A percentile compares a stretch with the other conserved stretches of the same genome.
phyloP scores from a whole-genome alignment of 768 basidiomycete species.

The Tricholoma flavovirens region DNA sequence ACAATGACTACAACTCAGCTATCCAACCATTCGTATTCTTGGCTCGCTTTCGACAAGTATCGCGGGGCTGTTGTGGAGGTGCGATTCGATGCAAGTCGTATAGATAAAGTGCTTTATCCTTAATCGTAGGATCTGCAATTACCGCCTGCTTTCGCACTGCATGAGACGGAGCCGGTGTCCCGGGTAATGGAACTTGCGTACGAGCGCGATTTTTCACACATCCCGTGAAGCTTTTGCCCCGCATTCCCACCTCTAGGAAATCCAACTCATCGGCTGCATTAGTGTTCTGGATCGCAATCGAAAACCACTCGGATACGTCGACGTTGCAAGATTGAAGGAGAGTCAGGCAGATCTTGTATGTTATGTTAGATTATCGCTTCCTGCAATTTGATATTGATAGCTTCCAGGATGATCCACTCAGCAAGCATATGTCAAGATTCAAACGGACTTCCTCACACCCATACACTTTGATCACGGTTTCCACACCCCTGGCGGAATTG shows the following conservation, averaged over 20 bases:
- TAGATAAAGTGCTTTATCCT: not conserved
- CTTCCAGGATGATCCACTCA: constrained; percentile 63
- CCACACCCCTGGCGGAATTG: constrained; percentile 73
- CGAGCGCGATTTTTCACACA: constrained; percentile 90
- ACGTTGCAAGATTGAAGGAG: constrained; percentile 66
- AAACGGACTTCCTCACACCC: constrained; percentile 56
- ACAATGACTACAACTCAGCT: constrained; percentile 5
- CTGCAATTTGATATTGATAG: not conserved
- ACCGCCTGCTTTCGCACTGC: constrained; percentile 83
- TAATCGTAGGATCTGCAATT: constrained; percentile 65
- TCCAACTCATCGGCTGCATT: not conserved
- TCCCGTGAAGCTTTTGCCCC: constrained; percentile 51
- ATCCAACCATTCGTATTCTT: constrained; percentile 7
- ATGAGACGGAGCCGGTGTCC: constrained; percentile 61
- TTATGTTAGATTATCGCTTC: constrained; percentile 4
- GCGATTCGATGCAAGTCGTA: constrained; percentile 9
- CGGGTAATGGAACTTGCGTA: constrained; percentile 84
- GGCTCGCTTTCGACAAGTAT: constrained; percentile 47
- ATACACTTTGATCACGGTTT: constrained; percentile 77
- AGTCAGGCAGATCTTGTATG: constrained; percentile 66
- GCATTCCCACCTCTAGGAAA: not conserved
- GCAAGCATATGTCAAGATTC: constrained; percentile 69
- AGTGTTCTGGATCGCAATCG: constrained; percentile 74
- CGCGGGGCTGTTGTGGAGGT: constrained; percentile 92
- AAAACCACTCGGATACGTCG: constrained; percentile 79